Percentiles rank a stretch among this genome's conserved stretches.
Evolutionary conservation across 176 grass and related monocot genomes (phyloP).

Genomic region (Ensete ventricosum): DNA sequence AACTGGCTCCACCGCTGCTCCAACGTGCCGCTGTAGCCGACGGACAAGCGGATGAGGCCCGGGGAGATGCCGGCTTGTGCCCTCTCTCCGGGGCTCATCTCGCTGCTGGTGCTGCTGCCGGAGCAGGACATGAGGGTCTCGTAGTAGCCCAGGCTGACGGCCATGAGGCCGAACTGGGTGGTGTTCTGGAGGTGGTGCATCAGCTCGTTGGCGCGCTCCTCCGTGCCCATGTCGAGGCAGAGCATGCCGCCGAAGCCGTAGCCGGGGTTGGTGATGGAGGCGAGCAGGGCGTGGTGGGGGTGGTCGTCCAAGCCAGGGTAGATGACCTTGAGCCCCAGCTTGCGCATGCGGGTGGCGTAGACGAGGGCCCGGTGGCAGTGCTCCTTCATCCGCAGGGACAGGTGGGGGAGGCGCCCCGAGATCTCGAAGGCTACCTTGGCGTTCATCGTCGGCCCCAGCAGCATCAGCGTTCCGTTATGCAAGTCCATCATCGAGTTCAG

Average conservation of each 20-base stretch:
- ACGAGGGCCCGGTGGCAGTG: slow-evolving; percentile 60
- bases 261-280: slow-evolving; percentile 38
- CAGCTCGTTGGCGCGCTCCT: slow-evolving; percentile 76
- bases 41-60: slow-evolving; percentile 73
- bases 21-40: slow-evolving; percentile 72
- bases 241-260: slow-evolving; percentile 90
- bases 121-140: slow-evolving; percentile 98
- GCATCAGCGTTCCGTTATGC: slow-evolving; percentile 69
- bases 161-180: slow-evolving; percentile 91
- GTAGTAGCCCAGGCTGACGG: slow-evolving; percentile 87
- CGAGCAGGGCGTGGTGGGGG: slow-evolving; percentile 62
- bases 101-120: slow-evolving; percentile 82
- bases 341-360: slow-evolving; percentile 55
- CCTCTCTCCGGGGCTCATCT: slow-evolving; percentile 64
- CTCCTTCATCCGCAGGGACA: slow-evolving; percentile 79
- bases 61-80: slow-evolving; percentile 58
- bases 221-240: slow-evolving; percentile 83
- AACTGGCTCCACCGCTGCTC: slow-evolving; percentile 92
- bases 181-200: slow-evolving; percentile 99
- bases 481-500: slow-evolving; percentile 94
- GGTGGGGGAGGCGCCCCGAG: slow-evolving; percentile 73
- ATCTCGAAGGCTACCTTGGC: slow-evolving; percentile 95
- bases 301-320: slow-evolving; percentile 77
- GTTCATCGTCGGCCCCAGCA: slow-evolving; percentile 89
- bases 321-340: slow-evolving; percentile 50